Evolutionary conservation across 2,329 filamentous ascomycete genomes (phyloP), one percentile per base, ranked within the genome.

Genomic region (Pyricularia sp.): DNA sequence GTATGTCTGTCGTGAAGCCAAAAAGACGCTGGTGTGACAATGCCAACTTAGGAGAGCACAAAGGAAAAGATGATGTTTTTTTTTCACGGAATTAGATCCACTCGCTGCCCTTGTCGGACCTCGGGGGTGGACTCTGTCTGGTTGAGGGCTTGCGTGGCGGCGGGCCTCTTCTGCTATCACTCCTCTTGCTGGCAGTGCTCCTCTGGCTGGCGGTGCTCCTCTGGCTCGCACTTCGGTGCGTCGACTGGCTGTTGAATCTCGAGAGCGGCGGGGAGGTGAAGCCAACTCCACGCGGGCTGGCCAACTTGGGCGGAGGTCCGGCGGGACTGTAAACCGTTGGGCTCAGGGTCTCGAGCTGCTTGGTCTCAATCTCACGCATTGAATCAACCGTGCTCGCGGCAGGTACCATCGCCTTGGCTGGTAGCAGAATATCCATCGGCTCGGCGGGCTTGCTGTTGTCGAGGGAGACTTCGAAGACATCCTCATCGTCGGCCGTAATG

Each of bases 251-350:
- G 60, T 69, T 68, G 64, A 65, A 66, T 60, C 69, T 71, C 16
- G 70, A 62, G 8, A 44, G 63, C 4, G 74, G 72, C 55, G 55
- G 55, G 35, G 73, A 63, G 61, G 72, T 75, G 69, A 78, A 79
- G 33, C 78, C 78, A 24, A 78, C 78, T 0, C 78, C 78, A 67
- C 71, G 76, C 1, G 78, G 78, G 66, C 78, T 81, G 5, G 77
- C 73, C 13, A 79, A 70, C 68, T 75, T 78, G n/a, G 44, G n/a
- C 1, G n/a, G 19, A 22, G 40, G 30, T n/a, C 49, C 62, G 4
- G 75, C 71, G 0, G 81, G 79, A 65, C 75, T 78, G 70, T 86
- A 86, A 4, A 85, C 81, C 1, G 78, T 76, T 2, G 84, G 79
- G 65, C 78, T 83, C 2, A 85, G 74, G 1, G 76, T 80, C 26